phyloP scores from a whole-genome alignment of 192 early-diverging fungal genomes.

The Diversispora eburnea region DNA sequence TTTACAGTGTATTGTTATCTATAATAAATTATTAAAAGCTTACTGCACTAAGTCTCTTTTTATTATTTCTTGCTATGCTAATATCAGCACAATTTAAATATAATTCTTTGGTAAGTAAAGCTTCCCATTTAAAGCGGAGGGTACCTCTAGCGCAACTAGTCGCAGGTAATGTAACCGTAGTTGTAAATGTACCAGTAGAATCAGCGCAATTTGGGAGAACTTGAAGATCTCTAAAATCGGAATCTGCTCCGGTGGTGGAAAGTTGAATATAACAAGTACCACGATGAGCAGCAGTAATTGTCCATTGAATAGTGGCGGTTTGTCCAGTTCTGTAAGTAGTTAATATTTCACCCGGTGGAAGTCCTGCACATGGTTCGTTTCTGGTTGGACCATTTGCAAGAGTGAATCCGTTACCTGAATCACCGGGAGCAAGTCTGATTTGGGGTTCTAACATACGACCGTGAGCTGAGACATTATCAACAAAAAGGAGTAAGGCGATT shows the following conservation, averaged over 20 bases:
- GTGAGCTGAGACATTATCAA: neutral
- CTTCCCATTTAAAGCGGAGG: constrained; percentile 14
- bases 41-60: neutral
- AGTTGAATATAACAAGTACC: constrained; percentile 22
- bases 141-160: neutral
- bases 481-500: neutral
- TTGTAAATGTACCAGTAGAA: neutral
- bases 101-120: constrained; percentile 14
- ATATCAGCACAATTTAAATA: constrained; percentile 29
- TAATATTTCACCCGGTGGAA: constrained; percentile 1
- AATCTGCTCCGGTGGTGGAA: neutral
- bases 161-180: neutral
- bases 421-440: constrained; percentile 4
- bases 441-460: constrained; percentile 9
- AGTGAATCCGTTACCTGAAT: constrained; percentile 2
- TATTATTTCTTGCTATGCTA: neutral
- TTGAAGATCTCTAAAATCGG: constrained; percentile 6
- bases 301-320: constrained; percentile 14
- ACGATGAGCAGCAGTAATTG: constrained; percentile 17
- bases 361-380: neutral
- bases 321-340: neutral
- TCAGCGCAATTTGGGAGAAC: constrained; percentile 15
- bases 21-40: too few species aligned
- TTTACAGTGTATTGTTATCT: too few species aligned
- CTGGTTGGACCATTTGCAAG: constrained; percentile 14